Base-by-base conservation (phyloP, 345 rosid genomes). In the Arabis hirsuta region DNA sequence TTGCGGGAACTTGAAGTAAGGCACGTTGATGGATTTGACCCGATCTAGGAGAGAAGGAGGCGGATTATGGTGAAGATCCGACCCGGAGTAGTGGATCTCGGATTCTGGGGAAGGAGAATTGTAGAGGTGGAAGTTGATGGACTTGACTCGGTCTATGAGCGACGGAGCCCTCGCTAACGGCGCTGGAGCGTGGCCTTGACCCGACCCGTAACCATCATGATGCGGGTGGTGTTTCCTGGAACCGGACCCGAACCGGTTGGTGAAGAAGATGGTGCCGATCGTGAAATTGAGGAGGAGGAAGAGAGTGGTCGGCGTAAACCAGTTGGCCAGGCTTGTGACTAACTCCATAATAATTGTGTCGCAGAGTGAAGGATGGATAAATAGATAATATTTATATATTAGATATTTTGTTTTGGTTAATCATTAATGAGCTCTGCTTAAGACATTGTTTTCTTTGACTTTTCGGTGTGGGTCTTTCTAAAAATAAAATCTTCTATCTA, bases 21-120 rank as follows among this genome's bases (percentile, higher is more conserved):
- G 62, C 52, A 83, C 34, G 65, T 87, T 78, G 60, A 87, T 43
- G 77, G 96, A 87, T 83, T 77, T 86, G 74, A 90, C 83, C 5
- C 92, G 84, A 12, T 78, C 79, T 6, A 88, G 44, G 53, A 93
- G 74, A 9, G 96, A 87, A 2, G 84, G 87, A 19, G 82, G 51
- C 57, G 68, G 77, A 47, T 52, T 75, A 67, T 45, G 75, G 70
- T 69, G 6, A 47, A 39, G 41, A 47, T 50, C 76, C 81, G 59
- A 76, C 69, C 26, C 42, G 71, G 64, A 12, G 53, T 47, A 24
- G 34, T 55, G 60, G 56, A 63, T 65, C 26, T 78, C 65, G 44
- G 54, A 29, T 24, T 53, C 61, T 1, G 55, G 12, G 29, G 74
- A 19, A 32, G 76, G 62, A 68, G 67, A 80, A 13, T 76, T 77